phyloP scores from a whole-genome alignment of 805 yeast species.

The Naumovozyma castellii region DNA sequence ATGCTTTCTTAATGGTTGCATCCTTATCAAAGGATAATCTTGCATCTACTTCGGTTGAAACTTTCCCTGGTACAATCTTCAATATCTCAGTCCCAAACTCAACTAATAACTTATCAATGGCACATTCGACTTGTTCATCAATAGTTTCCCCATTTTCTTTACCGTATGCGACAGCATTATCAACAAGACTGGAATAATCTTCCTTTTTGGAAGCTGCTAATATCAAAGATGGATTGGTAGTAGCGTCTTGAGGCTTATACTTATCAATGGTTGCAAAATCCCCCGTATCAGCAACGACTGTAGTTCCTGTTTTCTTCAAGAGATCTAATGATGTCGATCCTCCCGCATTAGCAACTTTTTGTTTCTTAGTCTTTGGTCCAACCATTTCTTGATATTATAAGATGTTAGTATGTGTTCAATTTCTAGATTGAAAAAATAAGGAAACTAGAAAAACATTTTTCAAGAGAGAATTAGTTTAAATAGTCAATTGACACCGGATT shows the following conservation, averaged over 20 bases:
- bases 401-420: not conserved
- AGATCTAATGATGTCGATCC: slow-evolving; percentile 65
- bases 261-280: slow-evolving; percentile 96
- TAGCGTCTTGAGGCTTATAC: slow-evolving; percentile 98
- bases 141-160: slow-evolving; percentile 46
- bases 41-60: slow-evolving; percentile 98
- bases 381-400: slow-evolving; percentile 9
- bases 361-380: slow-evolving; percentile 26
- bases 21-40: slow-evolving; percentile 93
- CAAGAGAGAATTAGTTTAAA: too few species aligned
- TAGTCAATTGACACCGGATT: too few species aligned
- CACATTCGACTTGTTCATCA: slow-evolving; percentile 60
- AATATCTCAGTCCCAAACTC: slow-evolving; percentile 94
- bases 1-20: slow-evolving; percentile 88
- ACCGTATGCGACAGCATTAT: slow-evolving; percentile 82
- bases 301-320: slow-evolving; percentile 91
- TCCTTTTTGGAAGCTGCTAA: slow-evolving; percentile 90
- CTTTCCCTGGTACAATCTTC: slow-evolving; percentile 96
- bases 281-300: slow-evolving; percentile 97
- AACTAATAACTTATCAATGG: slow-evolving; percentile 85
- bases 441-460: too few species aligned
- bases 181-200: slow-evolving; percentile 82
- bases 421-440: not conserved
- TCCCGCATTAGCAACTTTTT: slow-evolving; percentile 27
- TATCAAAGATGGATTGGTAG: slow-evolving; percentile 96